Base-by-base conservation (phyloP, 73 alveolate species). In the Stentor coeruleus region DNA sequence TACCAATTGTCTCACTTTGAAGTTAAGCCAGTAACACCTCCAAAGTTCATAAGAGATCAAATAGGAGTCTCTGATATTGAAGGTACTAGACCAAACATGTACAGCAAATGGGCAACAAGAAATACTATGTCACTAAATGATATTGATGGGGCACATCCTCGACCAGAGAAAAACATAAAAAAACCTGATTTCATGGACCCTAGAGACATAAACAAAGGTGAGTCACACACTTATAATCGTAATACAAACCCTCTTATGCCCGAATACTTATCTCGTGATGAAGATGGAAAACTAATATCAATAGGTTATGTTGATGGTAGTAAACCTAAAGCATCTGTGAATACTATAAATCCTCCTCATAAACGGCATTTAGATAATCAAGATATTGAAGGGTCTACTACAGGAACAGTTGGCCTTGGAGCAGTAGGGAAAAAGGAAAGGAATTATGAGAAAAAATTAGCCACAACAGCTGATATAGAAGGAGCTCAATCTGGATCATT, bases 1-100 rank as follows among this genome's bases (percentile, higher is more conserved):
- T 95, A 95, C 83, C 81, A 82, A 58, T 84, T 95, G 20, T 93
- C 96, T 20, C 82, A 84, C 75, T 91, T 89, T 3, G 98, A 95
- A 76, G 84, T 83, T 35, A 87, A 90, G 60, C 95, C 96, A 3
- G 85, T 87, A 0, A 88, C 91, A 26, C 91, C 94, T 6, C 98
- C 99, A 0, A 93, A 92, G 74, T 95, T 93, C 91, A 93, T 95
- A 40, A 85, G 99, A 77, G 97, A 95, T 82, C 86, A 91, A 35
- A 93, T 93, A 74, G 91, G 86, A 75, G 86, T 87, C 26, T 86
- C 81, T 33, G 98, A 93, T 82, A 91, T 95, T 60, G 91, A 91
- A 59, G 99, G 98, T 1, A 92, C 96, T 20, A 84, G 86, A 58
- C 98, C 98, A 2, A 90, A 83, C 40, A 89, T 83, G 39, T 88